These are phyloP conservation scores for Solanum gandarillasii DNA, from an alignment of 257 asterid genomes.

Conservation along the genomic window DNA sequence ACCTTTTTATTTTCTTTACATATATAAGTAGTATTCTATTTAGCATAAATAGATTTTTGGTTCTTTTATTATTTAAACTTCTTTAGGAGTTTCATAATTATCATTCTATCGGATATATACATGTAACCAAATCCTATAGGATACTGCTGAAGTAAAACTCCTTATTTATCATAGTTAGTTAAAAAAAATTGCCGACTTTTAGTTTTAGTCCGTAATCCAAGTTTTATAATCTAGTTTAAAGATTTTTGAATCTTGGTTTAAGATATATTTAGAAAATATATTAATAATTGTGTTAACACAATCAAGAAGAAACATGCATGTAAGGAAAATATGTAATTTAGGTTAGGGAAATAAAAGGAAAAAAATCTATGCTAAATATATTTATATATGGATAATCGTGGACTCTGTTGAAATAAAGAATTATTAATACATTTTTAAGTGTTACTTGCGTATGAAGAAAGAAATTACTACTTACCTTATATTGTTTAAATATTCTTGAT, in stretches of 20 bases:
- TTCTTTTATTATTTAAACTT: neutral
- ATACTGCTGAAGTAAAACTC: neutral
- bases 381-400: neutral
- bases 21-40: neutral
- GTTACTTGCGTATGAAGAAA: neutral
- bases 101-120: neutral
- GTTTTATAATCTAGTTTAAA: neutral
- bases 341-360: neutral
- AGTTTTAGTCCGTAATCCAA: neutral
- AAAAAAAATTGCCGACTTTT: neutral
- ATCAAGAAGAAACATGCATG: neutral
- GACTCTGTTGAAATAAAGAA: neutral
- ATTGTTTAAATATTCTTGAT: neutral
- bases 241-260: neutral
- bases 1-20: neutral
- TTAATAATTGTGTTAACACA: neutral
- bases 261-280: neutral
- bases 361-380: neutral
- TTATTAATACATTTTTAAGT: neutral
- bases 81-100: neutral
- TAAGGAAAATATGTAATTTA: neutral
- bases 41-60: neutral
- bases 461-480: neutral
- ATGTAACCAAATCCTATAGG: neutral
- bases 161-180: neutral